These are phyloP conservation scores for Astrephomene gubernaculifera DNA, from an alignment of 139 green algal genomes.

Conservation along the genomic window DNA sequence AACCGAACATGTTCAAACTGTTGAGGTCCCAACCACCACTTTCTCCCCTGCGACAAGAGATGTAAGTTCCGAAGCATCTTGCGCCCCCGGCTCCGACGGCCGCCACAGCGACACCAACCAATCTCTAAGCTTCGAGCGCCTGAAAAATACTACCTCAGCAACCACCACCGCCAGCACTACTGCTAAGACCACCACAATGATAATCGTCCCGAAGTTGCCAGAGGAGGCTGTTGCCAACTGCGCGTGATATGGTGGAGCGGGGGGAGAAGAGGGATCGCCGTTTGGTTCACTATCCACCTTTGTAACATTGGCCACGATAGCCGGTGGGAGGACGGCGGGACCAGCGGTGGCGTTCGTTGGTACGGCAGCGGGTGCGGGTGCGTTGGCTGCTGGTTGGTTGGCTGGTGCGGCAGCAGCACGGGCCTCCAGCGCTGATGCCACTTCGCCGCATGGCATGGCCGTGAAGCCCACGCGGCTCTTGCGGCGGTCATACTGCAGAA, in stretches of 20 bases:
- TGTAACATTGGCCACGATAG: background rate
- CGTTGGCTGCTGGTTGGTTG: background rate
- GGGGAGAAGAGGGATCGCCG: no score
- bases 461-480: slow-evolving; percentile 72
- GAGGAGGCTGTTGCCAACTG: background rate
- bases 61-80: no score
- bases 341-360: background rate
- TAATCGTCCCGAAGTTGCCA: slow-evolving; percentile 2
- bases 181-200: background rate
- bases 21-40: no score
- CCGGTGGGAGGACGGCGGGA: background rate
- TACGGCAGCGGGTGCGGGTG: background rate
- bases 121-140: no score
- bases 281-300: background rate
- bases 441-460: slow-evolving; percentile 11
- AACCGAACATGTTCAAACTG: no score
- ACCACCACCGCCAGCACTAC: background rate
- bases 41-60: no score
- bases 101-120: no score
- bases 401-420: background rate
- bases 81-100: no score
- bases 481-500: slow-evolving; percentile 70
- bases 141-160: background rate
- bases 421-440: background rate
- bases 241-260: no score